Conservation (phyloP, 2,329 filamentous ascomycete species). For the Clarireedia sp. region DNA sequence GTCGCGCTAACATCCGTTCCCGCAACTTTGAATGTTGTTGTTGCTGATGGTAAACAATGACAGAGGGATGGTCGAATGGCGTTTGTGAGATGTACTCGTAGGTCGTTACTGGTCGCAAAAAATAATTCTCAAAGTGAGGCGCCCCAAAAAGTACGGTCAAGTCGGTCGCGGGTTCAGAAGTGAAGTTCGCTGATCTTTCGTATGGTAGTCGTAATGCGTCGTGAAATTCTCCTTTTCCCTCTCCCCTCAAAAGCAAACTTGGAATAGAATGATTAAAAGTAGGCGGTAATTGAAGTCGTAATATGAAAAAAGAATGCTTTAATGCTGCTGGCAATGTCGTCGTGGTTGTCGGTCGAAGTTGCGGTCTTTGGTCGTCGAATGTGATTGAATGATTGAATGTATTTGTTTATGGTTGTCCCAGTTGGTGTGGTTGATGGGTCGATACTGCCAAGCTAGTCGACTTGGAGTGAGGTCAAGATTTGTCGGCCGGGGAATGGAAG, state of each 20-base stretch:
- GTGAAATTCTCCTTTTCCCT: constrained; percentile 6
- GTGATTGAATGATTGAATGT: too few species aligned
- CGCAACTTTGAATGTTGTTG: background rate
- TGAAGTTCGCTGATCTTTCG: background rate
- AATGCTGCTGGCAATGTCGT: background rate
- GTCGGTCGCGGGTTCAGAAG: background rate
- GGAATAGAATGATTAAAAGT: constrained; percentile 4
- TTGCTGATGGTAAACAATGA: too few species aligned
- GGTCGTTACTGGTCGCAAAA: background rate
- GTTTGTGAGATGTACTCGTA: background rate
- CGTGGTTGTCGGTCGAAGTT: background rate
- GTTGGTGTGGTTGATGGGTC: too few species aligned
- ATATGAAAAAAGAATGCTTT: background rate
- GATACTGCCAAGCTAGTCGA: too few species aligned
- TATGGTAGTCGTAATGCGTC: constrained; percentile 4
- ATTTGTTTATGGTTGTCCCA: too few species aligned
- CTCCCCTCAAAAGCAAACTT: background rate
- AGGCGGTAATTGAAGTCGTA: background rate
- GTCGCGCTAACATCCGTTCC: constrained; percentile 9
- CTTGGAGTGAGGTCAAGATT: too few species aligned
- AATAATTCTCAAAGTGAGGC: background rate
- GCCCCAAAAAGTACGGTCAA: background rate
- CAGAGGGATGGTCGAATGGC: background rate
- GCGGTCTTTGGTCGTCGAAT: background rate
- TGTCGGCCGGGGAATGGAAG: too few species aligned